Evolutionary conservation across 2,329 filamentous ascomycete genomes (phyloP).

Genomic region (Purpureocillium lavendulum): DNA sequence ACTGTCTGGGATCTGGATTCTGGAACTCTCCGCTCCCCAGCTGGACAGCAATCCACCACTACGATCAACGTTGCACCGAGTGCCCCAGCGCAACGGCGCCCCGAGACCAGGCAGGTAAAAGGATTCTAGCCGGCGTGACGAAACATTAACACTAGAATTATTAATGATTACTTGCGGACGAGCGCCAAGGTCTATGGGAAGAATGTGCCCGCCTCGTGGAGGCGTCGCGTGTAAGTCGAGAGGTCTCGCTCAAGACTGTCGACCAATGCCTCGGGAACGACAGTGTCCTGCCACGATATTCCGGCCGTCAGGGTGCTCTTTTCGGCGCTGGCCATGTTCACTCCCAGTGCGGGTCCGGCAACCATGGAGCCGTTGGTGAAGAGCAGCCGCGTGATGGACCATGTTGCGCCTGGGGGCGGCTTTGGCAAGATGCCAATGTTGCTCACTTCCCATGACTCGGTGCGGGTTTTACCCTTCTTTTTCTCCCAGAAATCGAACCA

Average conservation of each 20-base stretch:
- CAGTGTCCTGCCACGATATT: constrained; percentile 39
- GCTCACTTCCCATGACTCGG: constrained; percentile 40
- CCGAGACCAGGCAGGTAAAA: too few relatives aligned
- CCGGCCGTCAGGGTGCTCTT: constrained; percentile 31
- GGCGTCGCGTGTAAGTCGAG: constrained; percentile 5
- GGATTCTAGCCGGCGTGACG: too few relatives aligned
- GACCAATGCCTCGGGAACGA: constrained; percentile 29
- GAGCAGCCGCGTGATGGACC: constrained; percentile 33
- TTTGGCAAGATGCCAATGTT: constrained; percentile 39
- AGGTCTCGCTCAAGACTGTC: constrained; percentile 29
- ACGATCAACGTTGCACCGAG: too few relatives aligned
- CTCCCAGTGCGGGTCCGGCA: constrained; percentile 30
- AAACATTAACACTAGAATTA: too few relatives aligned
- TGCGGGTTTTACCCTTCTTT: constrained; percentile 33
- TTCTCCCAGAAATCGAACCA: constrained; percentile 30
- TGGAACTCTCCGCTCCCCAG: too few relatives aligned
- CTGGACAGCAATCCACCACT: too few relatives aligned
- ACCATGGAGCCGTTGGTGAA: constrained; percentile 42
- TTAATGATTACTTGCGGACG: too few relatives aligned
- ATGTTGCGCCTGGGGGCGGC: constrained; percentile 9
- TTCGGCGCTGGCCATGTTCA: constrained; percentile 39
- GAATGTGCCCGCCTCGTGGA: constrained; percentile 17
- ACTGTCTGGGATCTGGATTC: too few relatives aligned
- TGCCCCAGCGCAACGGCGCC: too few relatives aligned
- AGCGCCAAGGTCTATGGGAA: too few relatives aligned